phyloP scores from a whole-genome alignment of 1,284 basidiomycete species.

The Cryptococcus sp. region DNA sequence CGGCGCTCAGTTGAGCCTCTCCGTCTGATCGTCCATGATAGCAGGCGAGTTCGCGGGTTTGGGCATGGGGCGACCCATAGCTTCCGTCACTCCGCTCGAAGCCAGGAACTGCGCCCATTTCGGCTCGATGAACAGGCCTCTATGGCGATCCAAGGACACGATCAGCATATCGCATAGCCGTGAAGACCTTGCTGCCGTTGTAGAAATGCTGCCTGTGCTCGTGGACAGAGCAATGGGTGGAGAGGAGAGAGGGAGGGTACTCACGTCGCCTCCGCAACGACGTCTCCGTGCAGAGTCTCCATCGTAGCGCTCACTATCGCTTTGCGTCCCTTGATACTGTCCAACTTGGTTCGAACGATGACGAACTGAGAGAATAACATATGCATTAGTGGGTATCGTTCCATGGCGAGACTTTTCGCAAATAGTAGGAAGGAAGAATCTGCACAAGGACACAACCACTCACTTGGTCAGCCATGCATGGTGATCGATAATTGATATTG shows the following conservation, averaged over 20 bases:
- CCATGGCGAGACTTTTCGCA: not conserved
- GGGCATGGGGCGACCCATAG: slow-evolving; percentile 43
- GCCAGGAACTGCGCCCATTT: slow-evolving; percentile 74
- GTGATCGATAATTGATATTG: slow-evolving; percentile 72
- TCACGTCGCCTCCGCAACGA: slow-evolving; percentile 80
- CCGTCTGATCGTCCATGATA: slow-evolving; percentile 25
- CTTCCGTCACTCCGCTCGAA: slow-evolving; percentile 51
- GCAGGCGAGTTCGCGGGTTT: slow-evolving; percentile 21
- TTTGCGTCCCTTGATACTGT: slow-evolving; percentile 60
- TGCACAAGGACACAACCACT: slow-evolving; percentile 11
- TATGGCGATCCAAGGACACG: slow-evolving; percentile 34
- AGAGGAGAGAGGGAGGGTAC: slow-evolving; percentile 6
- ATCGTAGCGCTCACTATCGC: slow-evolving; percentile 69
- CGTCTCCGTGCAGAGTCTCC: slow-evolving; percentile 73
- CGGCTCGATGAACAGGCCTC: slow-evolving; percentile 79
- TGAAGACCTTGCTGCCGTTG: not conserved
- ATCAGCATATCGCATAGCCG: not conserved
- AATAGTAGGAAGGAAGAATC: not conserved
- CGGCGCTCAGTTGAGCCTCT: slow-evolving; percentile 22
- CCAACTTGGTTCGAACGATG: slow-evolving; percentile 62
- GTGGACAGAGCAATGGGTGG: not conserved
- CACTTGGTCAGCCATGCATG: slow-evolving; percentile 80
- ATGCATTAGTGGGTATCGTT: not conserved
- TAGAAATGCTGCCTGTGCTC: no score
- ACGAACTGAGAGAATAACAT: slow-evolving; percentile 61